A percentile compares a stretch with the other conserved stretches of the same genome.
Evolutionary conservation across 2,329 filamentous ascomycete genomes (phyloP).

Genomic region (Cladosporium sp.): DNA sequence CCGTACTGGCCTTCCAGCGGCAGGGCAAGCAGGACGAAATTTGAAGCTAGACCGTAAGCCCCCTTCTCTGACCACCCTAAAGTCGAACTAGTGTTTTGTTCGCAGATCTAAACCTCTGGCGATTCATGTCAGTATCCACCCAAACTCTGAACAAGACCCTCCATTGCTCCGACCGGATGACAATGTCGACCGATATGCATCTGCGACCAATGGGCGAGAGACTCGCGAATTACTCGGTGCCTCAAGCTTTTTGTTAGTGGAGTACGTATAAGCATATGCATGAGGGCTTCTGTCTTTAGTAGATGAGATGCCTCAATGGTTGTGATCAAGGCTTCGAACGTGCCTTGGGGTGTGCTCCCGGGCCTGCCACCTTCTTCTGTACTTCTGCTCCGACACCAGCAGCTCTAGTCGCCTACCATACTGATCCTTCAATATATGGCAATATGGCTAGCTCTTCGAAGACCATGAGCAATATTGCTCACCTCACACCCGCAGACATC

Average conservation of each 20-base stretch:
- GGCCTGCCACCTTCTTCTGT: background rate
- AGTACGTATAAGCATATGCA: background rate
- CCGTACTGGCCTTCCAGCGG: too few relatives aligned
- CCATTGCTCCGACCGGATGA: background rate
- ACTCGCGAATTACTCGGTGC: background rate
- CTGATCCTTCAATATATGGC: constrained; percentile 7
- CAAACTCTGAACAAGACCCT: background rate
- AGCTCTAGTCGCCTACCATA: background rate
- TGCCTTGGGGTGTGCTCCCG: background rate
- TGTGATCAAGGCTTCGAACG: background rate
- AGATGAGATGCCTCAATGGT: background rate
- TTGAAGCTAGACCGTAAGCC: too few relatives aligned
- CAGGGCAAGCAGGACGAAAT: too few relatives aligned
- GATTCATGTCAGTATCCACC: background rate
- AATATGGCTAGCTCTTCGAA: constrained; percentile 2
- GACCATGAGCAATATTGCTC: constrained; percentile 19
- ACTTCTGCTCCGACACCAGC: background rate
- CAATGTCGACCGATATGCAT: background rate
- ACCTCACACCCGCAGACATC: constrained; percentile 18
- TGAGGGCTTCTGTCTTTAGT: background rate
- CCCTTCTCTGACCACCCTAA: background rate
- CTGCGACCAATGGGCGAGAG: background rate
- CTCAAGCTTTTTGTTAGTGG: background rate
- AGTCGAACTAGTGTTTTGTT: background rate
- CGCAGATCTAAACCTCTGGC: background rate